Conservation (phyloP, 225 moss, liverwort and hornwort genomes). For the Anthoceros angustus region DNA sequence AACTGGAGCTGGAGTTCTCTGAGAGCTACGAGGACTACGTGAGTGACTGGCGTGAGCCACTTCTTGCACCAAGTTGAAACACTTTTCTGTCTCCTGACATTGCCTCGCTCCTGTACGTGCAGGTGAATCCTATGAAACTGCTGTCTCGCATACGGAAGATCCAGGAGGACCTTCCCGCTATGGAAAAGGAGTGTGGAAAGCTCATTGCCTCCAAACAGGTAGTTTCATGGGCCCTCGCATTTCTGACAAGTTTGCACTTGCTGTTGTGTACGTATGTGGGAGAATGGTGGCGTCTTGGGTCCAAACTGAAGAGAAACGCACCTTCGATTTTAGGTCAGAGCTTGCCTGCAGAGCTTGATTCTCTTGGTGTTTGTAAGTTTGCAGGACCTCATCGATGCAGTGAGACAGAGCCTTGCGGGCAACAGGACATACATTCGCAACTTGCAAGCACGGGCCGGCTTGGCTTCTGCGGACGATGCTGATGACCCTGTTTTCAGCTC, state of each 20-base stretch:
- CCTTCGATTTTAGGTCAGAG: not conserved
- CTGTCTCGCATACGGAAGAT: conserved; percentile 26
- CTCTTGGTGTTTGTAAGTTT: conserved; percentile 1
- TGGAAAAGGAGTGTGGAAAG: conserved; percentile 40
- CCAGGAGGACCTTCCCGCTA: conserved; percentile 38
- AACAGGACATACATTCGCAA: conserved; percentile 26
- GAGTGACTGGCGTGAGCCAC: conserved; percentile 11
- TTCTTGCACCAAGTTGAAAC: not conserved
- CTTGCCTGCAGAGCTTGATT: not conserved
- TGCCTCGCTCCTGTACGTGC: conserved; percentile 1
- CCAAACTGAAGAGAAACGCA: no score
- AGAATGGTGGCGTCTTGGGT: no score
- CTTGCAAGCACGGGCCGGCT: conserved; percentile 39
- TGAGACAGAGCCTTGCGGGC: conserved; percentile 32
- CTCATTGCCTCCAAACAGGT: conserved; percentile 54
- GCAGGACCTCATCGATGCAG: conserved; percentile 37
- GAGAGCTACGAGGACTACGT: conserved; percentile 26
- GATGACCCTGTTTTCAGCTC: conserved; percentile 35
- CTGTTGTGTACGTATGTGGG: not conserved
- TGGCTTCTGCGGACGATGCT: conserved; percentile 21
- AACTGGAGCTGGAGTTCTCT: conserved; percentile 39
- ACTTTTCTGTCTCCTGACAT: not conserved
- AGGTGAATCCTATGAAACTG: conserved; percentile 40
- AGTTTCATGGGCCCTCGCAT: not conserved
- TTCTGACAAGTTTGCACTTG: not conserved